phyloP scores from a whole-genome alignment of 805 yeast species.

The Martiniozyma abietophila region DNA sequence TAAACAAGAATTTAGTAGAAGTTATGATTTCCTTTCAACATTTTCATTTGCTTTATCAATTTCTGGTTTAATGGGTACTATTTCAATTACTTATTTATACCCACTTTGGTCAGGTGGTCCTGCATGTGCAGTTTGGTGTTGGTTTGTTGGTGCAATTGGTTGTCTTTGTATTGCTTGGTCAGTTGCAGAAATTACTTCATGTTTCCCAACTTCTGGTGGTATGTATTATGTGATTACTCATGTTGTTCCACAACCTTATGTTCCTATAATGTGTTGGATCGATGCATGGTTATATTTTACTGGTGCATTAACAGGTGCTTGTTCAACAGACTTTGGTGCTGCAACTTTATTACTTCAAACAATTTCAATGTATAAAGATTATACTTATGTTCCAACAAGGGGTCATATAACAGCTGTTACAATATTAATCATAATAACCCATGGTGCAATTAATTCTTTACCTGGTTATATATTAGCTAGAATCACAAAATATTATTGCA shows the following conservation, averaged over 20 bases:
- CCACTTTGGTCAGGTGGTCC: constrained; percentile 48
- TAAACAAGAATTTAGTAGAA: constrained; percentile 49
- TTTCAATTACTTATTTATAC: constrained; percentile 41
- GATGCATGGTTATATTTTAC: constrained; percentile 44
- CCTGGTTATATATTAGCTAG: constrained; percentile 42
- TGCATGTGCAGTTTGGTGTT: constrained; percentile 52
- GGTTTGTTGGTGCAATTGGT: constrained; percentile 46
- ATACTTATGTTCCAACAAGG: constrained; percentile 31
- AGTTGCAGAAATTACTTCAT: constrained; percentile 39
- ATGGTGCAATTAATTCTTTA: constrained; percentile 40
- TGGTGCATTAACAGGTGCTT: constrained; percentile 39
- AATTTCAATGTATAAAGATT: constrained; percentile 29
- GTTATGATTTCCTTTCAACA: constrained; percentile 48
- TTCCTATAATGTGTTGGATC: constrained; percentile 44
- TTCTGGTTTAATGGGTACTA: constrained; percentile 56
- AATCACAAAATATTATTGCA: constrained; percentile 41
- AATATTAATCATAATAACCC: constrained; percentile 39
- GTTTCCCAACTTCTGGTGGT: constrained; percentile 47
- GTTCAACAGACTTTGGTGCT: constrained; percentile 44
- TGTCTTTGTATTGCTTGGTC: constrained; percentile 44
- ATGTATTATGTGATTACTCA: constrained; percentile 37
- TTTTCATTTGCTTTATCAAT: constrained; percentile 56
- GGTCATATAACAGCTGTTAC: constrained; percentile 41
- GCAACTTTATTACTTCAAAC: constrained; percentile 39
- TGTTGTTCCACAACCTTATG: constrained; percentile 38